A percentile compares a stretch with the other conserved stretches of the same genome.
Evolutionary conservation across 345 rosid species (phyloP).

Genomic region (Ceriops tagal): DNA sequence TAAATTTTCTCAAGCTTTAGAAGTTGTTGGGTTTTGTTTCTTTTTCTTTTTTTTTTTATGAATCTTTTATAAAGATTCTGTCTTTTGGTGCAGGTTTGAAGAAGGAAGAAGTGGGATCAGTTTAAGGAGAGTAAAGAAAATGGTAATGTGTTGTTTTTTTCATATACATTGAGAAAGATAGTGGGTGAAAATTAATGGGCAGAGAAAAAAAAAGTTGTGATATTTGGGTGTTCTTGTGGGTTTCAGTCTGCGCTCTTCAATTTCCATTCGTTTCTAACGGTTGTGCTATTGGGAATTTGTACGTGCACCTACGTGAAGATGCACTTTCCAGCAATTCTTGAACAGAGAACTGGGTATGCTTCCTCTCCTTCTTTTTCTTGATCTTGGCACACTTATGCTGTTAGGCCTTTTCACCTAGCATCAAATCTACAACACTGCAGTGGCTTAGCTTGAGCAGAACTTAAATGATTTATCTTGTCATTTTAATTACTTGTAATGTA

Average conservation of each 20-base stretch:
- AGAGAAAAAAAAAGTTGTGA: neutral
- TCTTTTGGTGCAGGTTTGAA: constrained; percentile 16
- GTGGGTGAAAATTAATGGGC: neutral
- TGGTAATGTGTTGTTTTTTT: constrained; percentile 16
- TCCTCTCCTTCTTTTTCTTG: neutral
- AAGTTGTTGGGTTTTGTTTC: neutral
- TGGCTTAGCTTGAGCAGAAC: too few relatives aligned
- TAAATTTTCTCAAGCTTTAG: neutral
- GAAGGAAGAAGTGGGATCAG: constrained; percentile 4
- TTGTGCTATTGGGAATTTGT: constrained; percentile 84
- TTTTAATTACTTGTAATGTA: too few relatives aligned
- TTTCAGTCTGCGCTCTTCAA: constrained; percentile 88
- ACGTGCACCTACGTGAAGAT: constrained; percentile 87
- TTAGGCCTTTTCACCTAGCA: too few relatives aligned
- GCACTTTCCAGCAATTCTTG: constrained; percentile 94
- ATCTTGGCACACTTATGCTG: too few relatives aligned
- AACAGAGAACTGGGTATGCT: constrained; percentile 83
- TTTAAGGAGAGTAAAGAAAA: constrained; percentile 10
- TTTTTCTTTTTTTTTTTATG: too few relatives aligned
- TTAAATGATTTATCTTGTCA: too few relatives aligned
- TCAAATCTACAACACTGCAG: too few relatives aligned
- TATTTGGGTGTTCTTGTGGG: neutral
- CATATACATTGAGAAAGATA: neutral
- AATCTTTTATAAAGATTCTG: neutral
- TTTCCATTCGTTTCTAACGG: constrained; percentile 87